Evolutionary conservation across 805 yeast genomes (phyloP), one percentile per base, ranked within the genome.

Genomic region (Teunomyces kruisii): DNA sequence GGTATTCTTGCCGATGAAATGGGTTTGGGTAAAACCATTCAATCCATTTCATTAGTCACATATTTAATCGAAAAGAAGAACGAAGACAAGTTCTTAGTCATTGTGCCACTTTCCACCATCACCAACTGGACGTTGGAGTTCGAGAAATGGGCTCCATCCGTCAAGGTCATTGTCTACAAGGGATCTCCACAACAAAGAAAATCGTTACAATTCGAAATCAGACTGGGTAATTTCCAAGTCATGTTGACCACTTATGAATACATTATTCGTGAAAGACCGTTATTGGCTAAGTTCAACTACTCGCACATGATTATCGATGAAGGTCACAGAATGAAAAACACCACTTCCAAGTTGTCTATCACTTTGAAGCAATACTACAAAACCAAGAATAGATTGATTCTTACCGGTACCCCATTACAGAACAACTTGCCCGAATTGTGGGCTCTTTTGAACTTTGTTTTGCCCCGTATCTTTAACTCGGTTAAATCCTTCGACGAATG

Each of bases 301-400:
- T 85, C 86, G 33, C 92, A 88, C 62, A 87, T 87, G 92, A 86
- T 87, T 52, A 87, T 87, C 53, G 96, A 87, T 72, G 96, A 87
- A 74, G 96, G 96, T 64, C 96, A 87, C 65, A 75, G 95, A 68
- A 84, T 87, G 90, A 87, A 87, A 61, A 87, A 87, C 59, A 74
- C 90, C 1, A 79, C 79, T 46, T 85, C 92, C 2, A 87, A 86
- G 58, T 68, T 87, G 45, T 84, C 92, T 0, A 72, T 72, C 44
- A 86, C 94, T 0, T 79, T 87, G 53, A 80, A 84, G 29, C 80
- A 77, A 44, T 85, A 80, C 56, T 87, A 88, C 56, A 83, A 78
- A 52, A 84, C 94, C 1, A 83, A 84, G 59, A 81, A 87, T 59
- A 75, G 95, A 67, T 75, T 87, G 57, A 87, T 87, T 65, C 78